Percentiles rank a stretch among this genome's conserved stretches.
Conservation (phyloP, 805 yeast species). For the Schwanniomyces yamadae region DNA sequence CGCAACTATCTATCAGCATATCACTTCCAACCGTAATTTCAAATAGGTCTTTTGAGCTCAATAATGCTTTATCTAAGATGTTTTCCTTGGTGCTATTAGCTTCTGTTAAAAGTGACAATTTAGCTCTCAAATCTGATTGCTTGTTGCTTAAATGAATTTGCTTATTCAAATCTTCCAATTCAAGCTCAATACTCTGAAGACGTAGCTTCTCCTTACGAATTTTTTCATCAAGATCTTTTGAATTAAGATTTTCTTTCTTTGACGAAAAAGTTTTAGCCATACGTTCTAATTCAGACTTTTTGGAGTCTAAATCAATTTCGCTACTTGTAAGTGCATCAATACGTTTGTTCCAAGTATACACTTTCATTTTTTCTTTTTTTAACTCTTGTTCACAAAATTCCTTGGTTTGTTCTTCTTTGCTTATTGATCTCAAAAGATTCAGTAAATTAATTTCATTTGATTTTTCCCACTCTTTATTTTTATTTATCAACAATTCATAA, state of each 20-base stretch:
- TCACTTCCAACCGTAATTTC: conserved; percentile 12
- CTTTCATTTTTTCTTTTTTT: conserved; percentile 30
- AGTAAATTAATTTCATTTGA: conserved; percentile 14
- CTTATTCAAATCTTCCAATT: conserved; percentile 51
- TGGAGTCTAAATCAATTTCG: conserved; percentile 48
- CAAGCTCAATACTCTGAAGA: conserved; percentile 29
- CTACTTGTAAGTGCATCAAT: conserved; percentile 38
- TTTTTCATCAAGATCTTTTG: conserved; percentile 28
- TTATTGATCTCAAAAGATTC: conserved; percentile 19
- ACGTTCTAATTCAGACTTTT: conserved; percentile 39
- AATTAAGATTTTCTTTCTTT: conserved; percentile 16
- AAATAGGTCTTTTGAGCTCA: conserved; percentile 20
- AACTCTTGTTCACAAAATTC: conserved; percentile 44
- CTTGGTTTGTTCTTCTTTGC: conserved; percentile 44
- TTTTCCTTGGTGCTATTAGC: conserved; percentile 30
- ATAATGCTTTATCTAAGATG: conserved; percentile 26
- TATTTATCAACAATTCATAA: conserved; percentile 5
- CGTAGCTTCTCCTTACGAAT: conserved; percentile 39
- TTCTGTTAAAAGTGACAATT: conserved; percentile 45
- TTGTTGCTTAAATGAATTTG: conserved; percentile 52
- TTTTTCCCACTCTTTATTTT: conserved; percentile 9
- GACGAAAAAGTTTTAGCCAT: conserved; percentile 34
- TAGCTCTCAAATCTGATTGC: conserved; percentile 60
- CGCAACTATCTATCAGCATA: conserved; percentile 14
- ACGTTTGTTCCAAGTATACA: conserved; percentile 35